Evolutionary conservation across 2,329 filamentous ascomycete genomes (phyloP), one percentile per base, ranked within the genome.

Genomic region (Scedosporium minutisporum): DNA sequence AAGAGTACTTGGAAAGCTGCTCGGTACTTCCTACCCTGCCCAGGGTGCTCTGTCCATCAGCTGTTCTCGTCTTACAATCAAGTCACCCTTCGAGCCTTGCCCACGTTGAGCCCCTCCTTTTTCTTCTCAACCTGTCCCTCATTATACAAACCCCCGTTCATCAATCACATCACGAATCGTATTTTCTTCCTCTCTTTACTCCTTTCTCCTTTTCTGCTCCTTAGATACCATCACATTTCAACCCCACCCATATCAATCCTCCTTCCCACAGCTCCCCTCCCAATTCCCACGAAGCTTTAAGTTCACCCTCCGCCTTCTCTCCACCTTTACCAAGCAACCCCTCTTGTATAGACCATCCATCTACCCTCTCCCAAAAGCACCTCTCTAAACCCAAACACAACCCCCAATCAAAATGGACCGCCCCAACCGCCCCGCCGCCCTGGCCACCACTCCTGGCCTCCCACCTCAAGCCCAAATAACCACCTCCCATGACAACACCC

Each of bases 391-490:
- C 38, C 53, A 53, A 60, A 57, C 55, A 25, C 23, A 57, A 21
- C n/a, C 58, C 10, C 53, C 14, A 65, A 38, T 55, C 63, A 89
- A 89, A 84, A 89, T 96, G 77, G 91, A 96, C 72, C 88, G 93
- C 73, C 85, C 87, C 68, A 91, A 96, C 77, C 95, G 91, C 73
- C 91, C 91, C 63, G 81, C 86, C 61, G 87, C 90, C 46, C 85
- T 93, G 70, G 85, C 90, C 62, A 81, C 90, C 66, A 88, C 89
- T 6, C 88, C 89, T 6, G 86, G 86, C 61, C 82, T 88, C 16
- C 86, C 90, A 16, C 89, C 93, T 58, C 90, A 87, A 71, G 77
- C 93, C 41, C 85, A 87, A 66, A 89, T 97, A 70, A 85, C 85
- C 73, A 86, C 93, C 70, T 84, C 86, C 29, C 83, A 90, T 69